Conservation (phyloP, 177 flowering plant species). For the Vitis hybrid region DNA sequence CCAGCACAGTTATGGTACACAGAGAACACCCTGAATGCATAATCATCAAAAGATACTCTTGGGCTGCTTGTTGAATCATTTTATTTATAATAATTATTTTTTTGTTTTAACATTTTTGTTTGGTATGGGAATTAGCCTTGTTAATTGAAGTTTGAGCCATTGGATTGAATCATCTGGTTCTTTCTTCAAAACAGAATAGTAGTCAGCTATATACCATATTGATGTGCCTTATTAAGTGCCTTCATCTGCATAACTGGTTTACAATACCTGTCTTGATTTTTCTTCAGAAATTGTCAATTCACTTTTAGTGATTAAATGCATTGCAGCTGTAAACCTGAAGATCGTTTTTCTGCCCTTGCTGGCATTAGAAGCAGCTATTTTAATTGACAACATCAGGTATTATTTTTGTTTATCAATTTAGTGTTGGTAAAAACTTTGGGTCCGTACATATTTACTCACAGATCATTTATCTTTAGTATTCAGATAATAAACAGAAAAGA, state of each 20-base stretch:
- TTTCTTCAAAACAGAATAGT: not conserved
- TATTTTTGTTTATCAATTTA: not conserved
- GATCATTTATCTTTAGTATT: too few species aligned
- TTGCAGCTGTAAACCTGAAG: slow-evolving; percentile 75
- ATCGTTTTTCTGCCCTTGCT: slow-evolving; percentile 86
- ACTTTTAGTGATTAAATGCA: slow-evolving; percentile 1
- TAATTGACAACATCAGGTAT: slow-evolving; percentile 90
- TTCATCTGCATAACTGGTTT: not conserved
- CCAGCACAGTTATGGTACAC: slow-evolving; percentile 66
- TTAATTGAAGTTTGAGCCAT: too few species aligned
- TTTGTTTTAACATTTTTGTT: too few species aligned
- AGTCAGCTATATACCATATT: not conserved
- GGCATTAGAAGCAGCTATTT: slow-evolving; percentile 65
- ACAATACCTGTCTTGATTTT: slow-evolving; percentile 1
- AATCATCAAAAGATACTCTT: not conserved
- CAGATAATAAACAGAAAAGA: too few species aligned
- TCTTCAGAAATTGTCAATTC: not conserved
- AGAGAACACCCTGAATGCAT: slow-evolving; percentile 4
- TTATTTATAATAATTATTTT: too few species aligned
- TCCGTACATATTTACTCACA: too few species aligned
- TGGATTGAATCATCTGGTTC: too few species aligned
- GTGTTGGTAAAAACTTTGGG: not conserved
- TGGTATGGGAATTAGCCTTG: too few species aligned
- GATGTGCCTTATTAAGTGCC: not conserved
- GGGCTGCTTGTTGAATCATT: too few species aligned